Base-by-base conservation (phyloP, 2,329 filamentous ascomycete genomes). In the Septoria petroselini region DNA sequence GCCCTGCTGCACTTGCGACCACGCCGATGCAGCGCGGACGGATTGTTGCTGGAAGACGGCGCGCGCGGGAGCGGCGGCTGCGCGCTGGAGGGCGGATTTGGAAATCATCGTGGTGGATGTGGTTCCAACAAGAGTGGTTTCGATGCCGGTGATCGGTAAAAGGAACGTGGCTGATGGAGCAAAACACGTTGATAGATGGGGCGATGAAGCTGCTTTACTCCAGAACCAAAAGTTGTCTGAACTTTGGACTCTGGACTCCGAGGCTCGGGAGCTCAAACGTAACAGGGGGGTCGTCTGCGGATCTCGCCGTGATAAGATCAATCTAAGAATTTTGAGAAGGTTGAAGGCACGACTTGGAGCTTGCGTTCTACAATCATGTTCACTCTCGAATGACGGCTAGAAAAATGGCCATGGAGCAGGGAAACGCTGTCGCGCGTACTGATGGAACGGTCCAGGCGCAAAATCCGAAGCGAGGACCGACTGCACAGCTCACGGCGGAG, bases 1-100 rank as follows among this genome's bases (percentile, higher is more conserved):
- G 58, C 91, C 91, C 75, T 96, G 88, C 61, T 88, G 85, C 48
- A 97, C 89, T 66, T 87, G 86, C 68, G 88, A 82, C 91, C 91
- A 97, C 61, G 86, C 88, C 54, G 90, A 95, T 62, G 82, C 84
- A 64, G 84, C 80, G 68, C 81, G 76, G 58, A 75, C 70, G 61
- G 74, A 74, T 43, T 66, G 64, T 50, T 62, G 56, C 41, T 55
- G 41, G 57, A 60, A 18, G 52, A 51, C 33, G 48, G 40, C 43
- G 52, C 62, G 60, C 18, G 58, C 35, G 33, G 61, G 58, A 41
- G 60, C 59, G 18, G 59, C 59, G 11, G 55, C 56, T 29, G 62
- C 63, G 41, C 64, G 60, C 52, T 64, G 63, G 37, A 66, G 54
- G 38, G 58, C 59, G 40, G 61, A 57, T 40, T 57, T 62, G 52